Base-by-base conservation (phyloP, 2,329 filamentous ascomycete species). In the Graphiopsis chlorocephala region DNA sequence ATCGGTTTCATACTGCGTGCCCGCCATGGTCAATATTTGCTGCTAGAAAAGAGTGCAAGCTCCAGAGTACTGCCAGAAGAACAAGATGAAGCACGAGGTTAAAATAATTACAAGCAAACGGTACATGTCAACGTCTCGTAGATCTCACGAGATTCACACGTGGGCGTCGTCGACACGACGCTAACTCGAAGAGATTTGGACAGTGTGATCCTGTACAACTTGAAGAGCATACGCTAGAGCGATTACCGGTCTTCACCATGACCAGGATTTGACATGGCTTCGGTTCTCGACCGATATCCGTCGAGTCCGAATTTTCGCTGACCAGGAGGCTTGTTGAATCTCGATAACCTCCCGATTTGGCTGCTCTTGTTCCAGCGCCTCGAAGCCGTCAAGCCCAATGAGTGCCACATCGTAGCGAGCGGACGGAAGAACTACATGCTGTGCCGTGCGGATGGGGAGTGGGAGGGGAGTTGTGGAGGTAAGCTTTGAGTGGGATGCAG, bases 121-220 rank as follows among this genome's bases (percentile, higher is more conserved):
- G 55, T 25, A 58, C 25, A 58, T 23, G 33, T 42, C 20, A 33
- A 38, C 17, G 33, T 23, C 23, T 28, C 28, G 47, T 48, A 45
- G 31, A 62, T 62, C 60, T 62, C 60, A 55, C 60, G 25, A 62
- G 60, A 35, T 55, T 20, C 26, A 55, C 60, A 62, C 48, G 60
- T 55, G 48, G 48, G 35, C 48, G 26, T 53, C 26, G 8, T 31
- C 26, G 50, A 53, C n/a, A 45, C 50, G 50, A 53, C 50, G 26
- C 50, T 53, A 31, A 29, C 50, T 53, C 50, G 26, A 53, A 29
- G 7, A 29, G 26, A 53, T 23, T 29, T 17, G 50, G 50, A 29
- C 50, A 26, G 50, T 53, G 50, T 53, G 28, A 8, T 17, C 25
- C 23, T 62, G 33, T 62, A 62, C 31, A n/a, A 58, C 55, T 42